These are phyloP conservation scores for Yamadazyma sp. DNA, from an alignment of 805 yeast genomes.

Conservation along the genomic window DNA sequence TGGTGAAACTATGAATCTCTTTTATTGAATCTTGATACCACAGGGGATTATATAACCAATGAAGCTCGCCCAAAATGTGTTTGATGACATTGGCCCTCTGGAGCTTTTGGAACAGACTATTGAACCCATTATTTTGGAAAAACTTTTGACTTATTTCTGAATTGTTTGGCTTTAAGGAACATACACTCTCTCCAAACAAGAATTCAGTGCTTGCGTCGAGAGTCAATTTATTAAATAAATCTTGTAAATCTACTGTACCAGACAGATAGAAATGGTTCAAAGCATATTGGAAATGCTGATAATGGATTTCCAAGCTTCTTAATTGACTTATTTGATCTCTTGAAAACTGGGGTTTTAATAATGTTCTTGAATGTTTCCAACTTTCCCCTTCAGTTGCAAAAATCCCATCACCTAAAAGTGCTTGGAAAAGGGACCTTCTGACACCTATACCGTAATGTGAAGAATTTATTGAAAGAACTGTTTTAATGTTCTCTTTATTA, in stretches of 20 bases:
- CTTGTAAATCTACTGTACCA: slow-evolving; percentile 27
- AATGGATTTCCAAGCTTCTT: slow-evolving; percentile 24
- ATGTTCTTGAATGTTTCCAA: slow-evolving; percentile 33
- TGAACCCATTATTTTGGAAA: background rate
- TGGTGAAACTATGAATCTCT: slow-evolving; percentile 26
- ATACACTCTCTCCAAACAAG: slow-evolving; percentile 32
- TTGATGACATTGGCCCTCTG: slow-evolving; percentile 26
- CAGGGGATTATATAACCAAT: slow-evolving; percentile 19
- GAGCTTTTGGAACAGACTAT: slow-evolving; percentile 29
- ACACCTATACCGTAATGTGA: slow-evolving; percentile 28
- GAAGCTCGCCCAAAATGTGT: slow-evolving; percentile 21
- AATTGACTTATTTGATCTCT: slow-evolving; percentile 31
- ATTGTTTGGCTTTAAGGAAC: slow-evolving; percentile 19
- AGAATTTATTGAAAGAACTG: slow-evolving; percentile 31
- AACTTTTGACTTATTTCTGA: slow-evolving; percentile 17
- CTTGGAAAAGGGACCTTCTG: slow-evolving; percentile 24
- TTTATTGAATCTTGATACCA: slow-evolving; percentile 29
- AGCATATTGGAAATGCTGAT: too few species aligned
- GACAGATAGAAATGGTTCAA: slow-evolving; percentile 10
- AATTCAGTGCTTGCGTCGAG: slow-evolving; percentile 37
- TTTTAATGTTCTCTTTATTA: slow-evolving; percentile 34
- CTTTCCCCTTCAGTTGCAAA: too few species aligned
- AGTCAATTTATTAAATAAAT: slow-evolving; percentile 29
- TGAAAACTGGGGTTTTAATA: slow-evolving; percentile 35
- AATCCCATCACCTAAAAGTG: too few species aligned